Evolutionary conservation across 176 grass and related monocot genomes (phyloP).

Genomic region (Raddia distichophylla): DNA sequence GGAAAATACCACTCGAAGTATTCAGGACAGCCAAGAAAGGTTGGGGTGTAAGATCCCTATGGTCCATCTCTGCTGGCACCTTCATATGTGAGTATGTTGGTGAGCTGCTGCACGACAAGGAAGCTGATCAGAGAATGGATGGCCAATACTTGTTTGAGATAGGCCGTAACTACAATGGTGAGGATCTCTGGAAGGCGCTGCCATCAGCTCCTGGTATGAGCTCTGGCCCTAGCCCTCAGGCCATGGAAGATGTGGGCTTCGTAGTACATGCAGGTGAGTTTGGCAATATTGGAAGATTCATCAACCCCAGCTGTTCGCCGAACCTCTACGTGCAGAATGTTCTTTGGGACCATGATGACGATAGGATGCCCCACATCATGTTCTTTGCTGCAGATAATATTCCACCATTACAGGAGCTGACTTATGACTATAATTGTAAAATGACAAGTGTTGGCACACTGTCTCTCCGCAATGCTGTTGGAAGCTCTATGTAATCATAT

Average conservation of each 20-base stretch:
- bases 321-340: slow-evolving; percentile 81
- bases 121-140: slow-evolving; percentile 62
- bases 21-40: slow-evolving; percentile 68
- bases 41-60: slow-evolving; percentile 81
- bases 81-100: slow-evolving; percentile 85
- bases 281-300: slow-evolving; percentile 82
- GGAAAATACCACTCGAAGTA: slow-evolving; percentile 72
- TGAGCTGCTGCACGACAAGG: slow-evolving; percentile 52
- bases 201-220: slow-evolving; percentile 19
- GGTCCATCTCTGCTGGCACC: slow-evolving; percentile 72
- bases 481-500: slow-evolving; percentile 55
- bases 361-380: slow-evolving; percentile 73
- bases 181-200: slow-evolving; percentile 44
- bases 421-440: slow-evolving; percentile 71
- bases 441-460: slow-evolving; percentile 54
- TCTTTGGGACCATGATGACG: slow-evolving; percentile 74
- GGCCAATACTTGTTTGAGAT: slow-evolving; percentile 75
- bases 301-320: slow-evolving; percentile 79
- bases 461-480: slow-evolving; percentile 54
- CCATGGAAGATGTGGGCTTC: slow-evolving; percentile 54
- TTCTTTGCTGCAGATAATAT: slow-evolving; percentile 79
- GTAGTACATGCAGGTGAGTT: slow-evolving; percentile 63
- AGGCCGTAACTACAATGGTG: slow-evolving; percentile 57
- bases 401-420: slow-evolving; percentile 77
- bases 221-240: slow-evolving; percentile 22